These are phyloP conservation scores for Pelargonium myrrhifolium DNA, from an alignment of 441 rosid species.

Conservation along the genomic window DNA sequence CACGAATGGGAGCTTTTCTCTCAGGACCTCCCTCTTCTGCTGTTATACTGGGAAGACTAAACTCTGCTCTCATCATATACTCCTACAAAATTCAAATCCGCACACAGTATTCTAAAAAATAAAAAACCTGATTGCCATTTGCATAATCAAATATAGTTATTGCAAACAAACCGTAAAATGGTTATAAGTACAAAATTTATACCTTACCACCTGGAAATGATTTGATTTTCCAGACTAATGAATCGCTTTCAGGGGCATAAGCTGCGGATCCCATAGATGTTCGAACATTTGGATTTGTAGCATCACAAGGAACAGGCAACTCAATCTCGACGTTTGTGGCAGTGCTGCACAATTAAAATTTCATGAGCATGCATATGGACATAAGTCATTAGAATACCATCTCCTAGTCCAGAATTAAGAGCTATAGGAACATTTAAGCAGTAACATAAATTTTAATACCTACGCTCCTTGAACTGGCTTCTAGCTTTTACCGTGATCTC, in stretches of 20 bases:
- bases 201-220: slow-evolving; percentile 68
- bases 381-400: not conserved
- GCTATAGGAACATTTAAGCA: not conserved
- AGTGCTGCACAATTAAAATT: slow-evolving; percentile 43
- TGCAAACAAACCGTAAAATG: not conserved
- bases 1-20: slow-evolving; percentile 94
- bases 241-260: slow-evolving; percentile 93
- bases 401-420: not conserved
- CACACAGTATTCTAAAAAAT: slow-evolving; percentile 10
- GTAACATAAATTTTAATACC: slow-evolving; percentile 33
- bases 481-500: slow-evolving; percentile 93
- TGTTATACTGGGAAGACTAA: slow-evolving; percentile 86
- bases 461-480: slow-evolving; percentile 98
- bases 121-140: slow-evolving; percentile 8
- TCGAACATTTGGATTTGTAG: slow-evolving; percentile 79
- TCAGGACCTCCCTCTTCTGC: slow-evolving; percentile 88
- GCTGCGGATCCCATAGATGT: slow-evolving; percentile 95
- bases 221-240: slow-evolving; percentile 90
- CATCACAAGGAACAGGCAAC: slow-evolving; percentile 88
- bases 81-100: slow-evolving; percentile 41
- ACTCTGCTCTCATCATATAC: slow-evolving; percentile 95
- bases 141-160: not conserved
- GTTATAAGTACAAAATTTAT: slow-evolving; percentile 5
- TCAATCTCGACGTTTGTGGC: slow-evolving; percentile 57
- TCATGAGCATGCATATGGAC: slow-evolving; percentile 5